phyloP scores from a whole-genome alignment of 306 rosid species.

The Acacia crassicarpa region DNA sequence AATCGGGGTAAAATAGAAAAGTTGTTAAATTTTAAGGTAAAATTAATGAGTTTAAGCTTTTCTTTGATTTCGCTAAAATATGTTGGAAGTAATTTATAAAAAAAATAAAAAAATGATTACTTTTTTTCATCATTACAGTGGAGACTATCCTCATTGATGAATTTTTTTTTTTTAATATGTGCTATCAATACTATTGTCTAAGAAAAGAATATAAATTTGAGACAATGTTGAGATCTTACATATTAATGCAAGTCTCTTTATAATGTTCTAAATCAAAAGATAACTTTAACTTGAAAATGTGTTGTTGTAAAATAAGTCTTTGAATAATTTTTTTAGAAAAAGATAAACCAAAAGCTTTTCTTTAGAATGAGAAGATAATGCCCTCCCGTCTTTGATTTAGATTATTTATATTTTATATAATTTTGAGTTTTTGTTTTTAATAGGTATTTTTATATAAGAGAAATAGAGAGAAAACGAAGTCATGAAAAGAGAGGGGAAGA shows the following conservation, averaged over 20 bases:
- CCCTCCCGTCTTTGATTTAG: not conserved
- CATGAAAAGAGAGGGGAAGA: not conserved
- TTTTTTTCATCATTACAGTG: no score
- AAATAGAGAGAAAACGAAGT: not conserved
- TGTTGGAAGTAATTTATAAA: no score
- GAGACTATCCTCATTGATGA: not conserved
- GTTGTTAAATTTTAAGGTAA: no score
- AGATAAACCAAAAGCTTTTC: not conserved
- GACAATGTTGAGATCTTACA: no score
- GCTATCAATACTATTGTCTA: not conserved
- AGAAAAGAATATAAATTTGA: no score
- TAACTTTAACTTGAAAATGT: not conserved
- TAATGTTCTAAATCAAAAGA: not conserved
- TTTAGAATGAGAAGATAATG: not conserved
- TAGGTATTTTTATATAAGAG: not conserved
- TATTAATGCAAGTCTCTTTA: no score
- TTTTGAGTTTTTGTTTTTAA: not conserved
- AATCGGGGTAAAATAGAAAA: no score
- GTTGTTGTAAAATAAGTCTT: not conserved
- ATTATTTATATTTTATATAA: not conserved
- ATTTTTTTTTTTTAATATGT: not conserved
- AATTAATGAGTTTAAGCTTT: no score
- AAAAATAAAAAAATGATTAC: no score
- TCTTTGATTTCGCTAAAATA: no score
- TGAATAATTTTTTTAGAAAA: no score